Evolutionary conservation across 768 basidiomycete genomes (phyloP), one percentile per base, ranked within the genome.

Genomic region (Lentinula edodes): DNA sequence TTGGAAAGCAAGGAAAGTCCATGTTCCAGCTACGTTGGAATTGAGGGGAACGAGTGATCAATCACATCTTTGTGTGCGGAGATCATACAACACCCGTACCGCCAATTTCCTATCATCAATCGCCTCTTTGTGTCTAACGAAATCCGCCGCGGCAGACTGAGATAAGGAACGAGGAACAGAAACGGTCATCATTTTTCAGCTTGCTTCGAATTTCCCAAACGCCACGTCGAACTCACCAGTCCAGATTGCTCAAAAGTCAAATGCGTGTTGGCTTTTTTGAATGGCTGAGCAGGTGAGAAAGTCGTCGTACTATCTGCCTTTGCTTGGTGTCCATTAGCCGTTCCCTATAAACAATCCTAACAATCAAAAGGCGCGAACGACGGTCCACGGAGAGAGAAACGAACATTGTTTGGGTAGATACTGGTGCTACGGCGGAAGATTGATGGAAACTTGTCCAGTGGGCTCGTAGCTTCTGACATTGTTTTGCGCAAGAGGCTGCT

Each of bases 61-160:
- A 23, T 23, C 20, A 9, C 48, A 12, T 23, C 15, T 15, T 20
- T 23, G 42, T 23, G 42, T 16, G 16, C 3, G 16, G 6, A 56
- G 58, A 50, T 16, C 10, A 34, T 38, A 48, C 41, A n/a, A 54
- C n/a, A 52, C n/a, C 75, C 87, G 57, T 57, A 90, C 91, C 51
- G 88, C 73, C 71, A 91, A 78, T 71, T 91, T 89, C 57, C 91
- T 80, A 67, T 94, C 91, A 72, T 94, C 89, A 20, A 92, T 74
- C 7, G 83, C 76, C 54, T 85, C 84, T 10, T 76, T 74, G 68
- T 92, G 80, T 39, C 76, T 76, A 45, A 91, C 67, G 1, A 77
- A 71, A 67, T 93, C 89, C n/a, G 89, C 71, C 7, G 84, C 72
- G 3, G 87, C 77, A 5, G 83, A 70, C 90, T 91, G 52, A 12